Evolutionary conservation across 306 rosid genomes (phyloP), one percentile per base, ranked within the genome.

Genomic region (Cucurbita maxima): DNA sequence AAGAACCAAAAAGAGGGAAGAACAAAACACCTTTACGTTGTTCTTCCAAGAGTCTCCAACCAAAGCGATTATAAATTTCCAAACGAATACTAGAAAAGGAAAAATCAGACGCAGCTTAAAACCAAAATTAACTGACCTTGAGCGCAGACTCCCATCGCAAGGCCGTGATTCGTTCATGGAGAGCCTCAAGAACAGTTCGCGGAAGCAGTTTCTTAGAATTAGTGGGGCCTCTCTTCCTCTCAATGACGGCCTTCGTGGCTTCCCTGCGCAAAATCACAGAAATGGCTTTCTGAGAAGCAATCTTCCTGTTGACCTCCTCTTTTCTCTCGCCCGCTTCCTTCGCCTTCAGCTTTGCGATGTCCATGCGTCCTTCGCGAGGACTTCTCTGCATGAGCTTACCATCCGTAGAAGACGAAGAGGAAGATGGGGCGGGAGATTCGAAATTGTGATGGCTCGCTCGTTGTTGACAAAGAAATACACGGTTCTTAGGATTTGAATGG

Each of bases 81-180:
- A 25, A 58, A 75, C 58, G 66, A 75, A 22, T 10, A 7, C 10
- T 22, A 67, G 11, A 54, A 74, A 48, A 77, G 72, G 56, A 20
- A 25, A 47, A 48, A 15, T 14, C 44, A 70, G 12, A 70, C 1
- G 30, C 36, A 70, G 74, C 58, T 9, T 16, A 20, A 63, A 47
- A 64, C 11, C 10, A 13, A 79, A 69, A 4, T 1, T 11, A 13
- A 38, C 47, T 4, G 22, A 93, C 98, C 97, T 88, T 93, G 85
- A 93, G 89, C 58, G 98, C 96, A 11, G 98, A 93, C 60, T 93
- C 98, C 94, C 97, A 90, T 5, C 98, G 88, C 71, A 87, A 74
- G 66, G 97, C 94, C 0, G 87, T 72, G 67, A 88, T 77, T 73
- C 98, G 83, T 78, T 93, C 98, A 48, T 93, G 85, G 22, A 90